Evolutionary conservation across 306 rosid species (phyloP).

Genomic region (Argentina anserina): DNA sequence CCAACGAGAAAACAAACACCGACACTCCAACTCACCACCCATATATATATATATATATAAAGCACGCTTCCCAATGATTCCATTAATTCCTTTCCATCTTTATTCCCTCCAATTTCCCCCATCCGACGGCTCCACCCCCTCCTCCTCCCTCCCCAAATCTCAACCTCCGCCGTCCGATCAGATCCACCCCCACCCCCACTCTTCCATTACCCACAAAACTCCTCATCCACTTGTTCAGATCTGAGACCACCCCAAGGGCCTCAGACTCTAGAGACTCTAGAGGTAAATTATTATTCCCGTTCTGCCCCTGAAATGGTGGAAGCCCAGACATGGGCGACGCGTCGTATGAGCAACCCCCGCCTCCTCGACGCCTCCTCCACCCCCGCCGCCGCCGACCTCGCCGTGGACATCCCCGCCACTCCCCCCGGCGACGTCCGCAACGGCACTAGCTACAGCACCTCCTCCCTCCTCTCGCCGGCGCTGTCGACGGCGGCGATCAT

Average conservation of each 20-base stretch:
- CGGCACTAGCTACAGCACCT: conserved; percentile 26
- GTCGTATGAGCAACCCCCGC: conserved; percentile 85
- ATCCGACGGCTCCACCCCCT: conserved; percentile 21
- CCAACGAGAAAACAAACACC: conserved; percentile 22
- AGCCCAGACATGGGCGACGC: conserved; percentile 87
- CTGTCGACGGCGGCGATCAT: conserved; percentile 46
- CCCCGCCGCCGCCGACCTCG: conserved; percentile 28
- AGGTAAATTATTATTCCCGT: neutral
- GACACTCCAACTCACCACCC: conserved; percentile 23
- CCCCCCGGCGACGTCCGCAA: conserved; percentile 56
- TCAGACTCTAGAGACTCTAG: too few relatives aligned
- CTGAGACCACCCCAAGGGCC: conserved; percentile 12
- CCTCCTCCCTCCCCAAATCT: conserved; percentile 21
- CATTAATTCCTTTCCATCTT: neutral
- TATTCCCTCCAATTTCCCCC: neutral
- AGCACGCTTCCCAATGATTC: conserved; percentile 17
- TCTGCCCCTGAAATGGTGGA: conserved; percentile 58
- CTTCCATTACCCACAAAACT: neutral
- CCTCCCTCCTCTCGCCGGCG: conserved; percentile 33
- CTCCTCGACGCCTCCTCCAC: conserved; percentile 16
- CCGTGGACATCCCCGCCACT: conserved; percentile 66
- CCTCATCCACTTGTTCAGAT: conserved; percentile 22
- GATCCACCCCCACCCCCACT: neutral
- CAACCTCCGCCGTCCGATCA: conserved; percentile 26
- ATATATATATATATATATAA: neutral